Base-by-base conservation (phyloP, 129 eudicot species). In the Helichrysum umbraculigerum region DNA sequence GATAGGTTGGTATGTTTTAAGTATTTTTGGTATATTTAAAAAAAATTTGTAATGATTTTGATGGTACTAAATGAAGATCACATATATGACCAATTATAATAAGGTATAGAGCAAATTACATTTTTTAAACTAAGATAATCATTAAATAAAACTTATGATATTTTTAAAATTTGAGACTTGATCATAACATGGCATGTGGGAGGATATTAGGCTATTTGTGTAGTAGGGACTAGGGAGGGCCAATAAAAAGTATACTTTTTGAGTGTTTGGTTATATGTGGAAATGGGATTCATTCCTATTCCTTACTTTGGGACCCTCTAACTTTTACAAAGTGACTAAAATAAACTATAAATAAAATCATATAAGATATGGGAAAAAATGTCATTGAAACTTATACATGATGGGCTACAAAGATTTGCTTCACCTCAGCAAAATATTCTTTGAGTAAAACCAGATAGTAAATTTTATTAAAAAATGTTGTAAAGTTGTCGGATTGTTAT, bases 131-230 rank as follows among this genome's bases (percentile, higher is more conserved):
- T 44, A 44, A 8, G 17, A 11, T 44, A 44, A 0, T 44, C 52
- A 11, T 11, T 2, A 2, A 44, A 44, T 12, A 44, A 39, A 44
- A 44, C 17, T 44, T 14, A 4, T 44, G 52, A 44, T 44, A 44
- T 44, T 44, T 56, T 56, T 56, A n/a, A 6, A 29, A 63, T 29
- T 4, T 16, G 20, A 14, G 14, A 17, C 68, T 28, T 32, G 39
- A 17, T 33, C 19, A 63, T 80, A 66, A 73, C 70, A 73, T 66
- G 79, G 63, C 83, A 80, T 80, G 79, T 80, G 75, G 73, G 71
- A 72, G 39, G 52, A 35, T 68, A 78, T 78, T 78, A 56, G 75
- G 57, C 14, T 54, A 66, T 73, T 80, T 66, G 63, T 66, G 68
- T 67, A 73, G 66, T 7, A 61, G 52, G n/a, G n/a, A n/a, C n/a